phyloP scores from a whole-genome alignment of 192 early-diverging fungal species.

The Backusella psychrophila region DNA sequence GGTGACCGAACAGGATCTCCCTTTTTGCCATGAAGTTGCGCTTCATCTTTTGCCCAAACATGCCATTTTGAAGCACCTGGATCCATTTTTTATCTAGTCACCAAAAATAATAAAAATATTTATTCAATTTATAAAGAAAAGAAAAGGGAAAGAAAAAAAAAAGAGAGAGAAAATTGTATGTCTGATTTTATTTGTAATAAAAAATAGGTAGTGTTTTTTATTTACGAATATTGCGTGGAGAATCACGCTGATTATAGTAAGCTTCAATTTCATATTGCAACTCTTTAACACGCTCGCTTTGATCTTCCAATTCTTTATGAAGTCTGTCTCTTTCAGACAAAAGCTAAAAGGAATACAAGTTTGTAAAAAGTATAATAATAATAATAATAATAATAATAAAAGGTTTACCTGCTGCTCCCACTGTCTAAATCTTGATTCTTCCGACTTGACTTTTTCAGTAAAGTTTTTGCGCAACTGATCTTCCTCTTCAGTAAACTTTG shows the following conservation, averaged over 20 bases:
- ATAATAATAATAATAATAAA: no score
- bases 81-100: background rate
- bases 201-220: background rate
- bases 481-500: conserved; percentile 99
- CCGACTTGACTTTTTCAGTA: conserved; percentile 94
- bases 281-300: conserved; percentile 89
- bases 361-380: no score
- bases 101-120: no score
- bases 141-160: background rate
- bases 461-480: conserved; percentile 93
- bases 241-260: conserved; percentile 32
- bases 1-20: background rate
- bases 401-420: conserved; percentile 82
- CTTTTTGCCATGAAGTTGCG: background rate
- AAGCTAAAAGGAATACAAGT: conserved; percentile 36
- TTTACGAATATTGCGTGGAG: conserved; percentile 30
- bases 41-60: background rate
- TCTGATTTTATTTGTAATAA: background rate
- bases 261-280: conserved; percentile 79
- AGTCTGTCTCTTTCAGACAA: conserved; percentile 98
- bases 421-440: conserved; percentile 95
- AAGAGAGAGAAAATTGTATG: background rate
- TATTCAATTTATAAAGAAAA: background rate
- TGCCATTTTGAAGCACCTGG: conserved; percentile 2
- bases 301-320: conserved; percentile 96